These are phyloP conservation scores for Ormosia semicastrata DNA, from an alignment of 306 rosid species.

Conservation along the genomic window DNA sequence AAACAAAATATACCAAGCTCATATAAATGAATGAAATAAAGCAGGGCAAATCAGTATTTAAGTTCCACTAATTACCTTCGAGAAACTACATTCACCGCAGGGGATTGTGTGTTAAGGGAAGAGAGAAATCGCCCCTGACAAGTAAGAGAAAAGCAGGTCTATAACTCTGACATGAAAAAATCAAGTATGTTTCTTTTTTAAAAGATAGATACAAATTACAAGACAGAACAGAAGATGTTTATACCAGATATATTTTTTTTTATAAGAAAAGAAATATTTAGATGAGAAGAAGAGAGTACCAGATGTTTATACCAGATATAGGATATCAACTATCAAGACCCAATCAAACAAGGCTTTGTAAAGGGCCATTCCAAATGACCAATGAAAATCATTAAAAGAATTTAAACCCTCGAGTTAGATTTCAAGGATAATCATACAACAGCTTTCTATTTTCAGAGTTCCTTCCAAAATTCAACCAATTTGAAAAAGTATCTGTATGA, in stretches of 20 bases:
- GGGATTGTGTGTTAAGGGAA: constrained; percentile 77
- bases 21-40: constrained; percentile 27
- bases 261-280: too few relatives aligned
- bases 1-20: constrained; percentile 18
- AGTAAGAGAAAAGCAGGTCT: constrained; percentile 11
- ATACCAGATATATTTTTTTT: background rate
- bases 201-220: background rate
- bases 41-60: constrained; percentile 15
- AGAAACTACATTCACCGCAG: constrained; percentile 84
- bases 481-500: background rate
- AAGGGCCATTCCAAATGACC: constrained; percentile 4
- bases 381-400: background rate
- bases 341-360: background rate
- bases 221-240: background rate
- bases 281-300: too few relatives aligned
- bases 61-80: constrained; percentile 59
- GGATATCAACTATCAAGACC: background rate
- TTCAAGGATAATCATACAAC: constrained; percentile 4
- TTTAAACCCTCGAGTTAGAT: background rate
- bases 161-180: background rate
- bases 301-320: background rate
- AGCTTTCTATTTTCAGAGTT: background rate
- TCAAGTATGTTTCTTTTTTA: background rate
- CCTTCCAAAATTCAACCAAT: constrained; percentile 13
- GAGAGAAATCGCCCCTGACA: constrained; percentile 88